Evolutionary conservation across 2,329 filamentous ascomycete genomes (phyloP).

Genomic region (Claviceps arundinis): DNA sequence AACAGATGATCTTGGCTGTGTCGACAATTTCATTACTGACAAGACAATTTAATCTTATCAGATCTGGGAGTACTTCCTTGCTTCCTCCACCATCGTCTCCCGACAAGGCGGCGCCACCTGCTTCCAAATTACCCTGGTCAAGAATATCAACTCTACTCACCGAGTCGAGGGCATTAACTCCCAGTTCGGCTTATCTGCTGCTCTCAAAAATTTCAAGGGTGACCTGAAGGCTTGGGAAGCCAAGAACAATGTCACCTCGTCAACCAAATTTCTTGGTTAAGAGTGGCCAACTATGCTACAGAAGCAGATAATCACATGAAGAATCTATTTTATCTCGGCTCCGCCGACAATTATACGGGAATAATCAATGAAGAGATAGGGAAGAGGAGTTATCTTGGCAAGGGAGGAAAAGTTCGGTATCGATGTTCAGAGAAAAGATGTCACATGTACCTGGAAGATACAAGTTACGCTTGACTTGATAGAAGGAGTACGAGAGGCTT

Average conservation of each 20-base stretch:
- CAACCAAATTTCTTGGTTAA: constrained; percentile 16
- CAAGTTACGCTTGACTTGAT: too few species aligned
- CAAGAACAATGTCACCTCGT: constrained; percentile 23
- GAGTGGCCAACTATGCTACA: not conserved
- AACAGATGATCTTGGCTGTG: not conserved
- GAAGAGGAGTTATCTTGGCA: not conserved
- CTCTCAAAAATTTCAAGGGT: constrained; percentile 28
- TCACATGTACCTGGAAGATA: too few species aligned
- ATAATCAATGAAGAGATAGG: not conserved
- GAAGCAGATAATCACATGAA: not conserved
- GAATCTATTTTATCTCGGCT: not conserved
- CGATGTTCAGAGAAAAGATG: not conserved
- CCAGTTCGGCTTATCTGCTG: constrained; percentile 57
- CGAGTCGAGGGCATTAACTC: constrained; percentile 61
- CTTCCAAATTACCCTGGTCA: constrained; percentile 79
- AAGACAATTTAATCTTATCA: constrained; percentile 15
- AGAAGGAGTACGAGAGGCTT: too few species aligned
- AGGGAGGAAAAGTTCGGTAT: not conserved
- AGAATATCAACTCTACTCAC: constrained; percentile 87
- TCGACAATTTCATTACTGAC: not conserved
- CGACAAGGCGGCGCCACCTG: constrained; percentile 78
- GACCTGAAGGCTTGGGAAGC: constrained; percentile 22
- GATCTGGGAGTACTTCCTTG: constrained; percentile 92
- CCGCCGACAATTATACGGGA: not conserved
- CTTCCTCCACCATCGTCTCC: constrained; percentile 72